Percentiles rank a stretch among this genome's conserved stretches.
These are phyloP conservation scores for Lactuca saligna DNA, from an alignment of 129 eudicot species.

Conservation along the genomic window DNA sequence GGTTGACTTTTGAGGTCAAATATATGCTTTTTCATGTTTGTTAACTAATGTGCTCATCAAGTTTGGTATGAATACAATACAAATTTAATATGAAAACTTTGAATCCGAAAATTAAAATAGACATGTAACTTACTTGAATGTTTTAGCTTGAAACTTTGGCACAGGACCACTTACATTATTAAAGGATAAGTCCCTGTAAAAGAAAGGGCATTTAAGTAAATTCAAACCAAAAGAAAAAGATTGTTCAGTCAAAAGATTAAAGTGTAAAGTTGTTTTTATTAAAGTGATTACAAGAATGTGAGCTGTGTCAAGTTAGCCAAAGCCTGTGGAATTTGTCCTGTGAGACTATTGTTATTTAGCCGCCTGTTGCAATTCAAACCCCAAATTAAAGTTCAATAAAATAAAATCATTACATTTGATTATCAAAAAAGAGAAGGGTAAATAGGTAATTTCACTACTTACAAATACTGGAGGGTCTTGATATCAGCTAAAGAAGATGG, in stretches of 20 bases:
- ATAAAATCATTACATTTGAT: not conserved
- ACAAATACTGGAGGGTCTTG: constrained; percentile 69
- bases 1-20: constrained; percentile 28
- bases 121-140: constrained; percentile 65
- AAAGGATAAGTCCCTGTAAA: constrained; percentile 82
- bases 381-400: constrained; percentile 3
- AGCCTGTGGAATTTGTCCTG: constrained; percentile 74
- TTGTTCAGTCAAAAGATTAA: constrained; percentile 11
- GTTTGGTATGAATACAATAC: not conserved
- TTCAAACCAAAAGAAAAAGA: constrained; percentile 13
- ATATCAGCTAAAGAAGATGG: constrained; percentile 78
- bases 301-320: constrained; percentile 91
- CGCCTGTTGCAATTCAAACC: constrained; percentile 60
- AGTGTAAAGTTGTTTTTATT: constrained; percentile 1
- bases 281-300: constrained; percentile 56
- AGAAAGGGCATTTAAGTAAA: constrained; percentile 17
- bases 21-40: not conserved
- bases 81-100: not conserved
- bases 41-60: not conserved
- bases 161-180: constrained; percentile 94
- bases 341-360: constrained; percentile 80
- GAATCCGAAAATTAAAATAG: not conserved
- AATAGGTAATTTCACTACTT: constrained; percentile 33
- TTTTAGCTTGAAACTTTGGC: constrained; percentile 68
- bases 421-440: not conserved